Base-by-base conservation (phyloP, 75 land plant genomes). In the Picea glauca region DNA sequence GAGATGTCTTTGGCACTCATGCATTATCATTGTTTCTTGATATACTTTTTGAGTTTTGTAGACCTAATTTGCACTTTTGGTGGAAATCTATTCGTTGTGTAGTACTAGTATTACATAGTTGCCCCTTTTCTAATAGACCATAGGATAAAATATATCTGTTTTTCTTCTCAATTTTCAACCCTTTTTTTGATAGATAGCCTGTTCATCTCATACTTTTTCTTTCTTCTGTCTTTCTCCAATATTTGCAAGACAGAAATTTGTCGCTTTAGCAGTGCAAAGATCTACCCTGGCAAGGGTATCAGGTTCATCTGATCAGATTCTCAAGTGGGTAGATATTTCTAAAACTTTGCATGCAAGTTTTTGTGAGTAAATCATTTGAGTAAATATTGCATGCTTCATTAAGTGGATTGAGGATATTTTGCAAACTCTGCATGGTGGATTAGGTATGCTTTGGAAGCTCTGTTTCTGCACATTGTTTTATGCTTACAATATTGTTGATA, bases 241-340 rank as follows among this genome's bases (percentile, higher is more conserved):
- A 31, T 40, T 57, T 58, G 8, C 84, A 91, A 86, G 92, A 91
- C 89, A 12, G 87, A 91, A 72, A 60, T 85, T 2, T 26, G 93
- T 74, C 89, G 91, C 5, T 91, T 91, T 59, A 89, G 87, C 58
- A 89, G 93, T 20, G 79, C 89, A 14, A 91, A 91, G 87, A 91
- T 91, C 31, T 91, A 91, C 78, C 91, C 91, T 54, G 91, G 93
- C 4, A 90, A 81, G 67, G 91, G 92, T 6, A 89, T 89, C 35
- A 76, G 90, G 43, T 89, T 89, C 72, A 73, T 89, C 59, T 76
- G 90, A 23, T 63, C 76, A n/a, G 90, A 89, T 26, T 9, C 3
- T 62, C 2, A 38, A 1, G 40, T 38, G 5, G 40, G 5, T 38
- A 9, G 35, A 63, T 11, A 63, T 13, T 12, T 2, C 30, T 1